phyloP scores from a whole-genome alignment of 2,329 filamentous ascomycete species.

The Lasiodiplodia theobromae region DNA sequence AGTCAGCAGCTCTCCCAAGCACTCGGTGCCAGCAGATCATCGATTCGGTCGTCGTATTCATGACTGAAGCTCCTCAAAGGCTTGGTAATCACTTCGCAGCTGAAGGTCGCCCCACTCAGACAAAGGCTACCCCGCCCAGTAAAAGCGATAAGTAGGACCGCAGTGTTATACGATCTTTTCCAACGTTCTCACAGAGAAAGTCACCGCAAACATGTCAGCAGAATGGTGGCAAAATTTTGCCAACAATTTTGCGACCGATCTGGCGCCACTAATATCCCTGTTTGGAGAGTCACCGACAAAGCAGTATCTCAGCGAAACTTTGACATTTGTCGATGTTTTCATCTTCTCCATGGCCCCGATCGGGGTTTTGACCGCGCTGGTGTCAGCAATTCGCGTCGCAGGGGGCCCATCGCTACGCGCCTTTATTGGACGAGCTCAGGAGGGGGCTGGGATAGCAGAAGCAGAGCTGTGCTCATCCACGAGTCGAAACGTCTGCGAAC shows the following conservation, averaged over 20 bases:
- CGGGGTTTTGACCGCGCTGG: slow-evolving; percentile 49
- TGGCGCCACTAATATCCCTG: slow-evolving; percentile 31
- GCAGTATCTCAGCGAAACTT: slow-evolving; percentile 38
- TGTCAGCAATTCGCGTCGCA: slow-evolving; percentile 37
- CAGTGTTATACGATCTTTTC: no score
- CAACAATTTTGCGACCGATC: slow-evolving; percentile 28
- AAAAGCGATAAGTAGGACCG: no score
- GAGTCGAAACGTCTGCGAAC: slow-evolving; percentile 49
- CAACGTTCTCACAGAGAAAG: no score
- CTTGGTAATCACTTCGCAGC: no score
- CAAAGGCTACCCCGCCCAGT: no score
- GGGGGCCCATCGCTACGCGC: slow-evolving; percentile 42
- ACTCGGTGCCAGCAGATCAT: no score
- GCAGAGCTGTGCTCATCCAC: slow-evolving; percentile 51
- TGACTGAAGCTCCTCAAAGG: no score
- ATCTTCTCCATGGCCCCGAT: slow-evolving; percentile 45
- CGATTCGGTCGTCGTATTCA: no score
- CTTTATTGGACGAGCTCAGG: slow-evolving; percentile 48
- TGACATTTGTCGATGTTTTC: slow-evolving; percentile 37
- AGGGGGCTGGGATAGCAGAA: slow-evolving; percentile 43
- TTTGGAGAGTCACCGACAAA: slow-evolving; percentile 40
- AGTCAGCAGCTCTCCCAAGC: no score
- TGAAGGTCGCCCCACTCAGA: no score
- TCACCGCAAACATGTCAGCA: not conserved
- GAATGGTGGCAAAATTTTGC: slow-evolving; percentile 30